phyloP scores from a whole-genome alignment of 306 rosid species.

The Oemleria cerasiformis region DNA sequence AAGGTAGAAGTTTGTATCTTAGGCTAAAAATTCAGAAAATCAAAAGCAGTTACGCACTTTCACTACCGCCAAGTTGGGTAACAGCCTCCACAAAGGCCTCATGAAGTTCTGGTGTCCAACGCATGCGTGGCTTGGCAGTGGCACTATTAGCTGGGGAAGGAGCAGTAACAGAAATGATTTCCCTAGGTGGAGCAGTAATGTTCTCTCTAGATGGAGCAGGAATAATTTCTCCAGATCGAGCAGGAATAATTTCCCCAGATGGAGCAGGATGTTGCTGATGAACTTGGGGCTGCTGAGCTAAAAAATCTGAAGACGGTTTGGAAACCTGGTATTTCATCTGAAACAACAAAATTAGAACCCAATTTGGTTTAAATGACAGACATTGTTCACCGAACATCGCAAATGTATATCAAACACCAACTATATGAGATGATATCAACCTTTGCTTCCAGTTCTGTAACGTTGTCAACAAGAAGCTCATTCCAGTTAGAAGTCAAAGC shows the following conservation, averaged over 20 bases:
- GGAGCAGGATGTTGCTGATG: slow-evolving; percentile 53
- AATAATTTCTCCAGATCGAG: slow-evolving; percentile 6
- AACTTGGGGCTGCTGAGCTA: slow-evolving; percentile 52
- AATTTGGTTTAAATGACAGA: slow-evolving; percentile 25
- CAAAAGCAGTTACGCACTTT: slow-evolving; percentile 58
- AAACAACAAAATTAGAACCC: slow-evolving; percentile 44
- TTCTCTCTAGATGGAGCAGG: neutral
- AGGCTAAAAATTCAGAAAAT: slow-evolving; percentile 18
- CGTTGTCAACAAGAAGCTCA: slow-evolving; percentile 70
- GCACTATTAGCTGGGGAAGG: slow-evolving; percentile 63
- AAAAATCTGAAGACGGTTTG: slow-evolving; percentile 47
- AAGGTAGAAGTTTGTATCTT: slow-evolving; percentile 30
- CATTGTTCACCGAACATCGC: slow-evolving; percentile 25
- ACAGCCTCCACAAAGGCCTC: slow-evolving; percentile 99
- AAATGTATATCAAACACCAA: slow-evolving; percentile 21
- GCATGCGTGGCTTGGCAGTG: slow-evolving; percentile 85
- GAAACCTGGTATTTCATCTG: slow-evolving; percentile 62
- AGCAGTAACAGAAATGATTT: slow-evolving; percentile 30
- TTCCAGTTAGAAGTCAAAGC: slow-evolving; percentile 77
- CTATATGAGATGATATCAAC: slow-evolving; percentile 39
- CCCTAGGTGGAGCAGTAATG: neutral
- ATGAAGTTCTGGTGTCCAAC: slow-evolving; percentile 99
- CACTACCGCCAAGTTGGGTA: slow-evolving; percentile 95
- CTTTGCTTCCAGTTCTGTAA: slow-evolving; percentile 79
- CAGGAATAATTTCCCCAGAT: slow-evolving; percentile 44